Percentiles rank a stretch among this genome's conserved stretches.
These are phyloP conservation scores for Botrytis deweyae DNA, from an alignment of 2,329 filamentous ascomycete species.

Conservation along the genomic window DNA sequence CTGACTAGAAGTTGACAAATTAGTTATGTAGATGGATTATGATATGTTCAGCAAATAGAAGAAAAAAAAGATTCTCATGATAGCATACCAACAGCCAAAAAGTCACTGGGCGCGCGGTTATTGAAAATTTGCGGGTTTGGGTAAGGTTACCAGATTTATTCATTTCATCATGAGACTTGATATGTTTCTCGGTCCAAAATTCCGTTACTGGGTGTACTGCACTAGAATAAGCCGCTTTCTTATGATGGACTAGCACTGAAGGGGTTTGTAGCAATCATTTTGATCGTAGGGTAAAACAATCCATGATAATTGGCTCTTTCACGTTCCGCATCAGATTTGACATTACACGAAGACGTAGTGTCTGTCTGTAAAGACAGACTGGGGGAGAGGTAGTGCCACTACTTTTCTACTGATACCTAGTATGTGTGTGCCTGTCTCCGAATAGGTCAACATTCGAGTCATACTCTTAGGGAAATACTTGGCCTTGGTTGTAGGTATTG, in stretches of 20 bases:
- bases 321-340: slow-evolving; percentile 38
- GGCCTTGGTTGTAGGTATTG: too few relatives aligned
- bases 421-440: too few relatives aligned
- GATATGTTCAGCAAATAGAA: too few relatives aligned
- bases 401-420: too few relatives aligned
- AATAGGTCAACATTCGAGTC: too few relatives aligned
- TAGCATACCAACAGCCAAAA: slow-evolving; percentile 14
- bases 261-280: slow-evolving; percentile 35
- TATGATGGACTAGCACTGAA: slow-evolving; percentile 36
- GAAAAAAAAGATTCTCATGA: neutral
- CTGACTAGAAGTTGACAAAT: too few relatives aligned
- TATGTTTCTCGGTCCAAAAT: slow-evolving; percentile 22
- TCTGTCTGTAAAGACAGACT: slow-evolving; percentile 38
- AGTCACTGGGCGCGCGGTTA: slow-evolving; percentile 9
- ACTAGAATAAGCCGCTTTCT: slow-evolving; percentile 23
- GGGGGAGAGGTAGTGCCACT: too few relatives aligned
- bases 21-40: too few relatives aligned
- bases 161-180: slow-evolving; percentile 1
- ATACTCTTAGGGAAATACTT: too few relatives aligned
- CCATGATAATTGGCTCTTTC: slow-evolving; percentile 34
- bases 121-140: neutral
- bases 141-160: neutral
- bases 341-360: slow-evolving; percentile 39
- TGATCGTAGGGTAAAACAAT: slow-evolving; percentile 24
- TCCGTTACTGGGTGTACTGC: slow-evolving; percentile 15